phyloP scores from a whole-genome alignment of 164 flowering plant species.

The Chimonanthus praecox region DNA sequence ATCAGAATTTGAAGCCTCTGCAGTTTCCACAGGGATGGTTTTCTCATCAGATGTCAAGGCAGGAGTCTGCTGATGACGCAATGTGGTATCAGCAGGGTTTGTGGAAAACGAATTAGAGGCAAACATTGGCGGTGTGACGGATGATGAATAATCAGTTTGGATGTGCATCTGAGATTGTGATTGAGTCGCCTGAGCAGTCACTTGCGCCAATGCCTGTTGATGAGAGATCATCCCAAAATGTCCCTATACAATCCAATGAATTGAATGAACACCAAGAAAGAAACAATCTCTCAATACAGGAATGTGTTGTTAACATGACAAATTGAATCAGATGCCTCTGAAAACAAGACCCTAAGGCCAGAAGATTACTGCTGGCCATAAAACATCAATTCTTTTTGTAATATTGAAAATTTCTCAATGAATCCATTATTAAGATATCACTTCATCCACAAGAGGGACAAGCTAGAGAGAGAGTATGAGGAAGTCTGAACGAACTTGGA shows the following conservation, averaged over 20 bases:
- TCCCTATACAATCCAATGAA: slow-evolving; percentile 36
- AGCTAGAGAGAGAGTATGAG: too few species aligned
- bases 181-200: slow-evolving; percentile 83
- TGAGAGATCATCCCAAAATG: slow-evolving; percentile 73
- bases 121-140: slow-evolving; percentile 17
- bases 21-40: slow-evolving; percentile 24
- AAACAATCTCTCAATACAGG: not conserved
- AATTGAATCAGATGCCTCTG: not conserved
- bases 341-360: not conserved
- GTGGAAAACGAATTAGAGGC: slow-evolving; percentile 23
- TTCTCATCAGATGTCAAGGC: slow-evolving; percentile 29
- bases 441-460: too few species aligned
- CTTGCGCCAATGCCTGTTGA: slow-evolving; percentile 92
- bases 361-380: not conserved
- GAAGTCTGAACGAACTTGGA: too few species aligned
- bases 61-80: slow-evolving; percentile 31
- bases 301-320: not conserved
- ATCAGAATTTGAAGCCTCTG: slow-evolving; percentile 47
- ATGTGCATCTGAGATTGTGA: slow-evolving; percentile 51
- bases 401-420: too few species aligned
- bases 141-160: slow-evolving; percentile 42
- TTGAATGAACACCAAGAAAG: not conserved
- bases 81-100: slow-evolving; percentile 20
- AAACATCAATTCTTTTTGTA: too few species aligned
- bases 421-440: too few species aligned